These are phyloP conservation scores for Ilex asprella DNA, from an alignment of 257 asterid species.

Conservation along the genomic window DNA sequence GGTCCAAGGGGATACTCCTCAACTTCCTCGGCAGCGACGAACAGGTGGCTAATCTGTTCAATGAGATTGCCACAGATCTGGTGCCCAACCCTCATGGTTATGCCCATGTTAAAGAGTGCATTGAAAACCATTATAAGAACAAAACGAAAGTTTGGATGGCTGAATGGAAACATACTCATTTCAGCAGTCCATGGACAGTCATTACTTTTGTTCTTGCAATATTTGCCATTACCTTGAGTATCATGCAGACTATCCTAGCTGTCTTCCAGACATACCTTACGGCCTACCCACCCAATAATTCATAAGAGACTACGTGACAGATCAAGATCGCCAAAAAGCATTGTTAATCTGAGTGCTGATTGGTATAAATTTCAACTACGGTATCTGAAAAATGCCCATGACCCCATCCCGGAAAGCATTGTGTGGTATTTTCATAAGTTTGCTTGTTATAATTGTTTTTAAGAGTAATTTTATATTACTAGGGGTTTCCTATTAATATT, in stretches of 20 bases:
- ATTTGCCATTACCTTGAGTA: background rate
- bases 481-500: too few relatives aligned
- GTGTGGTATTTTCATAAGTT: too few relatives aligned
- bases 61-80: background rate
- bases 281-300: too few relatives aligned
- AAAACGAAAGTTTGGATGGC: background rate
- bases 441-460: too few relatives aligned
- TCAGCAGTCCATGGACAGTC: background rate
- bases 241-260: background rate
- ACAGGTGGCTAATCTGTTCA: background rate
- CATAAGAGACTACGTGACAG: too few relatives aligned
- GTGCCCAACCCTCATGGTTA: background rate
- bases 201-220: background rate
- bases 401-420: too few relatives aligned
- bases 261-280: too few relatives aligned
- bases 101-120: background rate
- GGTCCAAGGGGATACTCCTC: background rate
- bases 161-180: background rate
- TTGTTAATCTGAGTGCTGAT: too few relatives aligned
- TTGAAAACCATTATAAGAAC: background rate
- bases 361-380: too few relatives aligned
- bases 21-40: background rate
- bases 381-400: too few relatives aligned
- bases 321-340: too few relatives aligned
- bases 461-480: too few relatives aligned